phyloP scores from a whole-genome alignment of 2,329 filamentous ascomycete species.

The Fusarium robinianum region DNA sequence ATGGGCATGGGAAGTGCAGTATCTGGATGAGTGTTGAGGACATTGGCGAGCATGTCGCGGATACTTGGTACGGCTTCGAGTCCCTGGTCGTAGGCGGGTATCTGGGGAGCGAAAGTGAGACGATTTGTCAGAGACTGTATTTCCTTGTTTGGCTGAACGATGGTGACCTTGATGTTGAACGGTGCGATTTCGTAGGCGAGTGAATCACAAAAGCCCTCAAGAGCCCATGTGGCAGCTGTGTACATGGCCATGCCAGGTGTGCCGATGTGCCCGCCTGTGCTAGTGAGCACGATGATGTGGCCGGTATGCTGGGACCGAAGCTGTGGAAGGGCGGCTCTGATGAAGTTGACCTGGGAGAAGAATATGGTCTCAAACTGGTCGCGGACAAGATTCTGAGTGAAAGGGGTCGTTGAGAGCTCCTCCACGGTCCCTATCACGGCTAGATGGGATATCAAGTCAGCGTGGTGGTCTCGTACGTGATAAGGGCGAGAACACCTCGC shows the following conservation, averaged over 20 bases:
- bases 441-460: constrained; percentile 42
- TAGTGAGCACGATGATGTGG: constrained; percentile 87
- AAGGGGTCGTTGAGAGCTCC: constrained; percentile 75
- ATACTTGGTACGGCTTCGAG: constrained; percentile 71
- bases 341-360: constrained; percentile 94
- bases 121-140: constrained; percentile 85
- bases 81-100: constrained; percentile 56
- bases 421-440: constrained; percentile 90
- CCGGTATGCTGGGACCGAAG: constrained; percentile 81
- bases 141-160: constrained; percentile 94
- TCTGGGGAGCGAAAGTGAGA: constrained; percentile 79
- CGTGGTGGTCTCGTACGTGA: neutral
- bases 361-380: constrained; percentile 95
- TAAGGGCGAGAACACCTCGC: too few relatives aligned
- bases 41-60: constrained; percentile 78
- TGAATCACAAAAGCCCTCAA: constrained; percentile 95
- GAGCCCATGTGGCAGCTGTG: constrained; percentile 89
- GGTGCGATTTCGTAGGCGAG: constrained; percentile 95
- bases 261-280: constrained; percentile 88
- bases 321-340: constrained; percentile 81
- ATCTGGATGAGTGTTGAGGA: constrained; percentile 76
- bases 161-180: constrained; percentile 95
- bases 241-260: constrained; percentile 91
- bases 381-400: constrained; percentile 77
- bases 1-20: constrained; percentile 50